A percentile compares a stretch with the other conserved stretches of the same genome.
phyloP scores from a whole-genome alignment of 1,284 basidiomycete genomes.

The Sanghuangporus weigelae region DNA sequence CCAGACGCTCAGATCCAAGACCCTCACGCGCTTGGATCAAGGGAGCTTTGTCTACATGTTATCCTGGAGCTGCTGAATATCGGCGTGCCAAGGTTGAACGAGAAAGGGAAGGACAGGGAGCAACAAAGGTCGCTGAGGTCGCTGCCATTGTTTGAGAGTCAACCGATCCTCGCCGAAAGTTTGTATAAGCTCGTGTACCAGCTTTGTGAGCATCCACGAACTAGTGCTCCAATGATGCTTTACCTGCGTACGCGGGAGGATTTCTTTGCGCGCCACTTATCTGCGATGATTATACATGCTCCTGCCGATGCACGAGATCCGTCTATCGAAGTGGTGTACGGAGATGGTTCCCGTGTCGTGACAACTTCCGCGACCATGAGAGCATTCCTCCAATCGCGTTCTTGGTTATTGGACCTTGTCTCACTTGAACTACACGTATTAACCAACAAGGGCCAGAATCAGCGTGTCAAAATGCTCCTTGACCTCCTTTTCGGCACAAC shows the following conservation, averaged over 20 bases:
- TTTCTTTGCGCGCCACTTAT: conserved; percentile 84
- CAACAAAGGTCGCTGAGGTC: conserved; percentile 28
- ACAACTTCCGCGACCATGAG: conserved; percentile 73
- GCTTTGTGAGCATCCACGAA: conserved; percentile 81
- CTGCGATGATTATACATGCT: conserved; percentile 61
- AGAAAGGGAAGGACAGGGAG: conserved; percentile 40
- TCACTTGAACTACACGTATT: conserved; percentile 89
- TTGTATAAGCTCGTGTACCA: conserved; percentile 83
- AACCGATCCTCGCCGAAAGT: conserved; percentile 83
- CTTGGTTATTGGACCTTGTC: conserved; percentile 81
- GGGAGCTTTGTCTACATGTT: conserved; percentile 73
- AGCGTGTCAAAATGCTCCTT: conserved; percentile 66
- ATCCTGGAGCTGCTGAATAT: conserved; percentile 73
- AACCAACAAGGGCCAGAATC: conserved; percentile 70
- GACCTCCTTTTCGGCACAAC: conserved; percentile 71
- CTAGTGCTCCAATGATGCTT: conserved; percentile 78
- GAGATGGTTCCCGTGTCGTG: conserved; percentile 66
- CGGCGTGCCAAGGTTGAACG: conserved; percentile 55
- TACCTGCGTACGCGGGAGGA: conserved; percentile 88
- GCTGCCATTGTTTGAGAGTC: conserved; percentile 55
- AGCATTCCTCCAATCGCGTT: conserved; percentile 78
- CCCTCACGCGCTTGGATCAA: conserved; percentile 66
- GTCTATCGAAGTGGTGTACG: conserved; percentile 65
- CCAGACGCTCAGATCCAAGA: conserved; percentile 63
- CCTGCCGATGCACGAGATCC: conserved; percentile 45